Base-by-base conservation (phyloP, 306 rosid species). In the Acacia crassicarpa region DNA sequence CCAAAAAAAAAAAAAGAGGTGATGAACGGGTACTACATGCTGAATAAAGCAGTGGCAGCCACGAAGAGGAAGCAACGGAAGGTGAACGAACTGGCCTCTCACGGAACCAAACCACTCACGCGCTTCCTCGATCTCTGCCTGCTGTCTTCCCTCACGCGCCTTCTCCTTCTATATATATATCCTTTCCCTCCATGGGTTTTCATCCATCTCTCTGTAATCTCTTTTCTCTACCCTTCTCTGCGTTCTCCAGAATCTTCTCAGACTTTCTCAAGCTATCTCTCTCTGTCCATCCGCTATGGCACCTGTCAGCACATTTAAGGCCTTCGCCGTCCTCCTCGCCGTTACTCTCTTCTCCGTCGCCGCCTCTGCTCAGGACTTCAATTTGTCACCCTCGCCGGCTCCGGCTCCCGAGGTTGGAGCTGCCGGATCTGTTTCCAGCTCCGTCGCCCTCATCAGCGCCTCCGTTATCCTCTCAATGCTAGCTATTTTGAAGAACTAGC, bases 341-440 rank as follows among this genome's bases (percentile, higher is more conserved):
- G 2, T 59, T 17, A 15, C 33, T 25, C 17, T 86, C 66, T 67
- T 85, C 69, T 63, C 77, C 5, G 68, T 74, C 63, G 58, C 67
- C 4, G 84, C 76, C 2, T 51, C 81, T 10, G 91, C 86, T 11
- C 91, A 87, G 70, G 88, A 82, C 0, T 32, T 51, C 33, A 11
- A 59, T 14, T 0, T 59, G 6, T 79, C 79, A 0, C 88, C 70
- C 1, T 65, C 43, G 17, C 70, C 80, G 3, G 44, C 80, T 0
- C 91, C 86, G 1, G 35, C 33, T 5, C 74, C 58, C 0, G 79
- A 81, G 1, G 76, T 35, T 30, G 92, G 90, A 75, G 85, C 86
- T 0, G 84, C 90, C 5, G 45, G 53, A 27, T 67, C 82, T 35
- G 71, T 49, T 0, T 75, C 79, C 4, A 23, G 56, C 49, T 89